These are phyloP conservation scores for Phaeosphaeria sp. DNA, from an alignment of 2,329 filamentous ascomycete genomes.

Conservation along the genomic window DNA sequence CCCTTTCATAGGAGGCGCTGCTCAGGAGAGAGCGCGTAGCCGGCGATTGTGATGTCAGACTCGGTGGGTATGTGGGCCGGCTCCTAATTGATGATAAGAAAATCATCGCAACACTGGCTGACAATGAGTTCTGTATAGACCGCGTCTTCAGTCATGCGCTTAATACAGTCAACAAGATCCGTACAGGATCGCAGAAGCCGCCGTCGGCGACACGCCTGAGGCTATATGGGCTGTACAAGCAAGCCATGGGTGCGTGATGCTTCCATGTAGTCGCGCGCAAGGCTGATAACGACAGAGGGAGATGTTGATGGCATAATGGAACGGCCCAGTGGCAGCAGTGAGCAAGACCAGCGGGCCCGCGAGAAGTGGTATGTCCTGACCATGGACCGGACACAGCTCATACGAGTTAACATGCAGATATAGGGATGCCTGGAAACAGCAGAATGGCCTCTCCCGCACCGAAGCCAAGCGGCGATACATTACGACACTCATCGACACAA, in stretches of 20 bases:
- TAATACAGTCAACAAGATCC: conserved; percentile 98
- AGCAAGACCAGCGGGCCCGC: conserved; percentile 61
- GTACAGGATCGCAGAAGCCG: conserved; percentile 88
- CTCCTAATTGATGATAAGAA: not conserved
- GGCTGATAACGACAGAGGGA: conserved; percentile 66
- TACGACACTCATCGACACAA: conserved; percentile 90
- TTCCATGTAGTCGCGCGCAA: not conserved
- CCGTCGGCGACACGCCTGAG: conserved; percentile 84
- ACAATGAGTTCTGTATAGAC: conserved; percentile 62
- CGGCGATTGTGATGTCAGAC: conserved; percentile 46
- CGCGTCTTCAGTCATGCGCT: conserved; percentile 98
- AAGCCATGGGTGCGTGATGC: conserved; percentile 76
- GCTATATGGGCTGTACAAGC: conserved; percentile 98
- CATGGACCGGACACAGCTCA: conserved; percentile 15
- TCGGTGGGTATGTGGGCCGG: conserved; percentile 46
- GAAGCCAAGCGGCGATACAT: conserved; percentile 96
- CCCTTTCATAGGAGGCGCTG: conserved; percentile 14
- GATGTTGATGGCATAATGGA: conserved; percentile 95
- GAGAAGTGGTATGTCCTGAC: conserved; percentile 69
- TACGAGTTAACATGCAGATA: conserved; percentile 1
- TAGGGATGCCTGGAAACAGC: conserved; percentile 92
- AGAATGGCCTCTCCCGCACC: conserved; percentile 81
- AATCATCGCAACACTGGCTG: not conserved
- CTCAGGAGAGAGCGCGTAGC: conserved; percentile 25
- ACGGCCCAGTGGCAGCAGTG: conserved; percentile 65